Evolutionary conservation across 2,329 filamentous ascomycete genomes (phyloP).

Genomic region (Apiospora hydei): DNA sequence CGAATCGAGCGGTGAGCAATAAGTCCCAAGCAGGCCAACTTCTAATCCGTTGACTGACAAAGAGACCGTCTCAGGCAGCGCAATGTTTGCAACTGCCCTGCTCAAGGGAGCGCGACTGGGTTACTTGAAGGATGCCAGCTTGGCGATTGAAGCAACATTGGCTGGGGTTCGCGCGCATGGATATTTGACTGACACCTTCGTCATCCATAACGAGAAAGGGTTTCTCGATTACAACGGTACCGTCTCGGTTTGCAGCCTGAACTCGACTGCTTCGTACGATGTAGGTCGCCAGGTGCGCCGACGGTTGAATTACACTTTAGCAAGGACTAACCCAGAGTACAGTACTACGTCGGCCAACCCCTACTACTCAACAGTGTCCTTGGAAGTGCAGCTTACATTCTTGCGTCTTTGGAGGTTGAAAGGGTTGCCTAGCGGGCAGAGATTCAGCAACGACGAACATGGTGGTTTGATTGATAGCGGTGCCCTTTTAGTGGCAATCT

Average conservation of each 20-base stretch:
- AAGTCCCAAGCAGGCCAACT: not conserved
- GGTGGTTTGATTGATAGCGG: too few relatives aligned
- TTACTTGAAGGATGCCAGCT: constrained; percentile 35
- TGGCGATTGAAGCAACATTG: constrained; percentile 23
- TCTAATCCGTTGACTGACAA: not conserved
- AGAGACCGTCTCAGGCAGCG: constrained; percentile 27
- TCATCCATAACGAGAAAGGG: constrained; percentile 37
- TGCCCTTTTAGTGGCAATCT: not conserved
- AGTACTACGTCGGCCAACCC: constrained; percentile 48
- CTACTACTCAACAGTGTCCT: constrained; percentile 47
- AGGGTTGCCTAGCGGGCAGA: constrained; percentile 24
- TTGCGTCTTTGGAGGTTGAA: constrained; percentile 49
- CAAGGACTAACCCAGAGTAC: not conserved
- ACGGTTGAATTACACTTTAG: not conserved
- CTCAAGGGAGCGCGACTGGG: constrained; percentile 46
- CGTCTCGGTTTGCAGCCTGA: constrained; percentile 49
- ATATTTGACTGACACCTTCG: constrained; percentile 37
- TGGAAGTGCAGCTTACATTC: constrained; percentile 46
- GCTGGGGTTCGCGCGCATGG: constrained; percentile 32
- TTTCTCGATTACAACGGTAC: constrained; percentile 46
- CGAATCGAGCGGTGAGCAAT: constrained; percentile 36
- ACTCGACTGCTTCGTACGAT: constrained; percentile 48
- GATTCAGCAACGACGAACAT: too few relatives aligned
- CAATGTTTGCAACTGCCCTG: constrained; percentile 45
- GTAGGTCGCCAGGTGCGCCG: constrained; percentile 32